Evolutionary conservation across 2,329 filamentous ascomycete genomes (phyloP).

Genomic region (Fusarium domesticum): DNA sequence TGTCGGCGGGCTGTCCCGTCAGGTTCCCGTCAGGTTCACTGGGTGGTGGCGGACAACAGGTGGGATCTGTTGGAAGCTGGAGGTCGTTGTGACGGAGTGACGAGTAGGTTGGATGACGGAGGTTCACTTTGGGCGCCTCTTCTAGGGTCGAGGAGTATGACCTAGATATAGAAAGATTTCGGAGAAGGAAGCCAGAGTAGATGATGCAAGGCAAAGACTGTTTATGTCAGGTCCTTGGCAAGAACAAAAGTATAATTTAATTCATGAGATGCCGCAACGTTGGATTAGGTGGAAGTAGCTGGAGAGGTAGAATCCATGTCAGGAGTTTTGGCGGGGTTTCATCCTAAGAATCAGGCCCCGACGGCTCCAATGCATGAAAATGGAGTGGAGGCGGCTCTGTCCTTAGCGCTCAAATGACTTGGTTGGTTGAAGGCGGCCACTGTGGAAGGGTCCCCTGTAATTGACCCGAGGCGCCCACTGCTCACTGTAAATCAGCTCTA

Average conservation of each 20-base stretch:
- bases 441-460: constrained; percentile 4
- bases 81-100: no score
- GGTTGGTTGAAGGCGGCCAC: constrained; percentile 20
- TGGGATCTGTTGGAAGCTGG: no score
- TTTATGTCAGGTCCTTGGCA: background rate
- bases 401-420: constrained; percentile 6
- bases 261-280: background rate
- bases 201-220: background rate
- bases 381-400: constrained; percentile 8
- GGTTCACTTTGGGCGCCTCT: background rate
- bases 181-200: background rate
- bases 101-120: background rate
- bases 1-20: constrained; percentile 27
- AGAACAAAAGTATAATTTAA: background rate
- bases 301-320: constrained; percentile 14
- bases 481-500: no score
- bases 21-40: constrained; percentile 19
- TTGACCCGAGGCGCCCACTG: background rate
- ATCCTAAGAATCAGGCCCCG: constrained; percentile 14
- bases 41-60: no score
- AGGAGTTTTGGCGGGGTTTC: constrained; percentile 30
- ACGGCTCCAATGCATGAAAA: constrained; percentile 10
- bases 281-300: constrained; percentile 4
- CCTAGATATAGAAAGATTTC: background rate
- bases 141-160: background rate